Conservation (phyloP, 164 flowering plant species). For the Magnolia kwangsiensis region DNA sequence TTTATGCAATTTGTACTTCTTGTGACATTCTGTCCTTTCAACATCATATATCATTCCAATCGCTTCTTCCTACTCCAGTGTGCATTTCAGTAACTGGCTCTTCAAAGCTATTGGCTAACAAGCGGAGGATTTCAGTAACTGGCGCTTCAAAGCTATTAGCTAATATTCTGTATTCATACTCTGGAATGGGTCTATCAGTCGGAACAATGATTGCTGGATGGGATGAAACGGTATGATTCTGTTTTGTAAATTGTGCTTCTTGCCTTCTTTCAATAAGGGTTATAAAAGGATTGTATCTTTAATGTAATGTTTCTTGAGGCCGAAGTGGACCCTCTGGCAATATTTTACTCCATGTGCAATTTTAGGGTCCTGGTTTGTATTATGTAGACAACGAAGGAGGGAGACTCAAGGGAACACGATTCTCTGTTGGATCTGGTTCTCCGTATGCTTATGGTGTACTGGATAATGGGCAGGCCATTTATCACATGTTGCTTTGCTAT, state of each 20-base stretch:
- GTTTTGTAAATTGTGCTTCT: background rate
- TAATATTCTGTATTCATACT: slow-evolving; percentile 83
- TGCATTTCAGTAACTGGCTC: too few species aligned
- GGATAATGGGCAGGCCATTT: slow-evolving; percentile 62
- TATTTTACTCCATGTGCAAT: background rate
- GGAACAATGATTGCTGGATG: slow-evolving; percentile 99
- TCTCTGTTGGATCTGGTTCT: slow-evolving; percentile 98
- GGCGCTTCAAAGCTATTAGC: slow-evolving; percentile 95
- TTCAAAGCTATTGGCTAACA: slow-evolving; percentile 57
- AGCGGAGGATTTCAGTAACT: slow-evolving; percentile 88
- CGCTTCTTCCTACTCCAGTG: too few species aligned
- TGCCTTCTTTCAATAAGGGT: background rate
- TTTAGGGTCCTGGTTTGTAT: slow-evolving; percentile 91
- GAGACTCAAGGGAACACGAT: slow-evolving; percentile 79
- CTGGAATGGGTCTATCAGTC: slow-evolving; percentile 96
- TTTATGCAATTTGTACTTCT: too few species aligned
- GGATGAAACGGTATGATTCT: slow-evolving; percentile 82
- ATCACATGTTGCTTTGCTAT: background rate
- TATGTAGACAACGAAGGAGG: slow-evolving; percentile 99
- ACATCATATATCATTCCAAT: too few species aligned
- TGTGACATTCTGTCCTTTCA: too few species aligned
- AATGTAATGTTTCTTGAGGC: background rate
- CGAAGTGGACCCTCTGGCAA: background rate
- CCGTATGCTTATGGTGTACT: slow-evolving; percentile 97
- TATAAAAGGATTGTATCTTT: background rate